Evolutionary conservation across 2,329 filamentous ascomycete genomes (phyloP), one percentile per base, ranked within the genome.

Genomic region (Botrytis aclada): DNA sequence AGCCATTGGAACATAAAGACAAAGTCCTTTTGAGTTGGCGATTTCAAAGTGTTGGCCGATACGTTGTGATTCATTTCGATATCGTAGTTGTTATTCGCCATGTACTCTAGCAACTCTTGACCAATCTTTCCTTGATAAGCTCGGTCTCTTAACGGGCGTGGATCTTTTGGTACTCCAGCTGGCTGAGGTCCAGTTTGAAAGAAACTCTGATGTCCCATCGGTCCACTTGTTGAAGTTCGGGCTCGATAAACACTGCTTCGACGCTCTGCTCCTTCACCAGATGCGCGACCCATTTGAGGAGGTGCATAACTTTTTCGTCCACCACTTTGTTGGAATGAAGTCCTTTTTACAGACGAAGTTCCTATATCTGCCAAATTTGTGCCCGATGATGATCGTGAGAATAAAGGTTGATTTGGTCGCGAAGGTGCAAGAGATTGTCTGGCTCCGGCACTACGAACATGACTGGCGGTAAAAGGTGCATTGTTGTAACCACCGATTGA

Each of bases 1-100:
- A 99, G 86, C 93, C 95, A 99, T 80, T 98, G 94, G 80, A 99
- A 99, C 87, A 99, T 97, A 82, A 89, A 92, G 80, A 97, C 96
- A 84, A 99, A 99, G 81, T 99, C 96, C 81, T 99, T 99, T 78
- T 98, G 95, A 0, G 95, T 99, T 0, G 96, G 97, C 61, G 93
- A 97, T 79, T 93, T 95, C 81, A 97, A 90, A 10, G 94, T 93
- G 79, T 98, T 98, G 76, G 93, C 92, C 0, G 93, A 93, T n/a
- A 99, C 85, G 1, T 90, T 92, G 81, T 98, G 93, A 83, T 97
- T 98, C 91, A 97, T 97, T 78, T 98, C 95, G 87, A 98, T 90
- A 83, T 99, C 96, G 79, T 98, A 99, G 80, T 98, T 97, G 82
- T 98, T 92, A 73, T 95, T 91, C 0, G 93, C 91, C 80, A 99